phyloP scores from a whole-genome alignment of 192 early-diverging fungal species.

The Backusella australiensis region DNA sequence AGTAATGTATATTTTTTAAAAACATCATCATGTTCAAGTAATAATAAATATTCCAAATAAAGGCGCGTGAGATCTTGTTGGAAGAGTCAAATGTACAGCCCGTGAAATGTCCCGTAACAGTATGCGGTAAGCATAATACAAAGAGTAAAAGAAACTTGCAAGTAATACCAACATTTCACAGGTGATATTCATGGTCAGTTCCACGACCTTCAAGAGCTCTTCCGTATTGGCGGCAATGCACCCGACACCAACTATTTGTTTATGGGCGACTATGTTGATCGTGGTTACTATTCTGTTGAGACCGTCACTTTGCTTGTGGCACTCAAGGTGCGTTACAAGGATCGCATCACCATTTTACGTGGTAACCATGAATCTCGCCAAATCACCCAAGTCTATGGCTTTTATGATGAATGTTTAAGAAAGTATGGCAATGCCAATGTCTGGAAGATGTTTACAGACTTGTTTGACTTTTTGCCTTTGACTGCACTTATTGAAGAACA shows the following conservation, averaged over 20 bases:
- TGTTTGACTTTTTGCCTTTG: conserved; percentile 96
- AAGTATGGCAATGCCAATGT: conserved; percentile 99
- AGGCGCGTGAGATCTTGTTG: conserved; percentile 95
- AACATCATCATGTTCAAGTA: neutral
- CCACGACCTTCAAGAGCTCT: conserved; percentile 95
- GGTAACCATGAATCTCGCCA: conserved; percentile 99
- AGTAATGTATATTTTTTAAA: conserved; percentile 50
- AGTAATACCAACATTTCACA: neutral
- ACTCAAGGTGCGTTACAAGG: conserved; percentile 90
- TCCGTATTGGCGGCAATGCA: conserved; percentile 94
- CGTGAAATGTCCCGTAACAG: conserved; percentile 96
- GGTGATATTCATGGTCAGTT: conserved; percentile 99
- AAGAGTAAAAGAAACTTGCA: neutral
- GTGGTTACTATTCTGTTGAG: conserved; percentile 98
- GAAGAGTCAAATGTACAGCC: conserved; percentile 98
- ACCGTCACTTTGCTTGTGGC: conserved; percentile 94
- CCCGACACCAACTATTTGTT: conserved; percentile 99
- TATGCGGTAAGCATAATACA: conserved; percentile 66
- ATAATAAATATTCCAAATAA: neutral
- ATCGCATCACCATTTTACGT: conserved; percentile 92
- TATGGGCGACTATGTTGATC: conserved; percentile 99
- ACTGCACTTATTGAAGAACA: conserved; percentile 96
- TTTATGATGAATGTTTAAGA: conserved; percentile 98
- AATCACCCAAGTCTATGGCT: conserved; percentile 99
- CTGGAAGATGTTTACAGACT: conserved; percentile 96